These are phyloP conservation scores for Suhomyces sp. DNA, from an alignment of 805 yeast genomes.

Conservation along the genomic window DNA sequence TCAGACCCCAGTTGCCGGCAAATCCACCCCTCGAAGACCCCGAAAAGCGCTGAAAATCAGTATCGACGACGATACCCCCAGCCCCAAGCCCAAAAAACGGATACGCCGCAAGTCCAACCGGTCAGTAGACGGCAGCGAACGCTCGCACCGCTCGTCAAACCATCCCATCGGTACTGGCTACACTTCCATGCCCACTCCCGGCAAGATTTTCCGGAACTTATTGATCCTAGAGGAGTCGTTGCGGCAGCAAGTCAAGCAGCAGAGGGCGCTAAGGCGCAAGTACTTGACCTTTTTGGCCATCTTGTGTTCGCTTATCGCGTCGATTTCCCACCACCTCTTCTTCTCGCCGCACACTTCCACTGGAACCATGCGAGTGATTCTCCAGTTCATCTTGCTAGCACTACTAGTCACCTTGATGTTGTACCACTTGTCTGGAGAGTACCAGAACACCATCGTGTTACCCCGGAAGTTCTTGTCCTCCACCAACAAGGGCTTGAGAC, in stretches of 20 bases:
- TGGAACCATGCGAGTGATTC: slow-evolving; percentile 37
- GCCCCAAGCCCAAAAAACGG: slow-evolving; percentile 21
- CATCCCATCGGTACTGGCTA: slow-evolving; percentile 14
- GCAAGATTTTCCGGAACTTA: slow-evolving; percentile 77
- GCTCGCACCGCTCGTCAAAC: slow-evolving; percentile 19
- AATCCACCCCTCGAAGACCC: slow-evolving; percentile 7
- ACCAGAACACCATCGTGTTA: slow-evolving; percentile 74
- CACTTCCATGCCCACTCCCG: slow-evolving; percentile 45
- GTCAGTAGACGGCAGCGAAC: slow-evolving; percentile 15
- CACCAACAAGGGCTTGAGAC: slow-evolving; percentile 88
- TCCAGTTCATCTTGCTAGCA: slow-evolving; percentile 58
- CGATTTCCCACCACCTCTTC: slow-evolving; percentile 38
- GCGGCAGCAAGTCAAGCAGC: slow-evolving; percentile 75
- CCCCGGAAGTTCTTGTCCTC: slow-evolving; percentile 76
- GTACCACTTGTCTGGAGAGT: slow-evolving; percentile 87
- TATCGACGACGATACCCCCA: slow-evolving; percentile 17
- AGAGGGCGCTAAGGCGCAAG: slow-evolving; percentile 60
- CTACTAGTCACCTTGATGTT: slow-evolving; percentile 65
- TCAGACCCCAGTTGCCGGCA: neutral
- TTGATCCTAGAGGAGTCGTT: slow-evolving; percentile 82
- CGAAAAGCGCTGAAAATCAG: slow-evolving; percentile 5
- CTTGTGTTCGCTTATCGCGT: slow-evolving; percentile 39
- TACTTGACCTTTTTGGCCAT: slow-evolving; percentile 52
- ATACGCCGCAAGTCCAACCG: slow-evolving; percentile 4
- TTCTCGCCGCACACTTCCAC: slow-evolving; percentile 16